A percentile compares a stretch with the other conserved stretches of the same genome.
phyloP scores from a whole-genome alignment of 257 asterid species.

The Lycium barbarum region DNA sequence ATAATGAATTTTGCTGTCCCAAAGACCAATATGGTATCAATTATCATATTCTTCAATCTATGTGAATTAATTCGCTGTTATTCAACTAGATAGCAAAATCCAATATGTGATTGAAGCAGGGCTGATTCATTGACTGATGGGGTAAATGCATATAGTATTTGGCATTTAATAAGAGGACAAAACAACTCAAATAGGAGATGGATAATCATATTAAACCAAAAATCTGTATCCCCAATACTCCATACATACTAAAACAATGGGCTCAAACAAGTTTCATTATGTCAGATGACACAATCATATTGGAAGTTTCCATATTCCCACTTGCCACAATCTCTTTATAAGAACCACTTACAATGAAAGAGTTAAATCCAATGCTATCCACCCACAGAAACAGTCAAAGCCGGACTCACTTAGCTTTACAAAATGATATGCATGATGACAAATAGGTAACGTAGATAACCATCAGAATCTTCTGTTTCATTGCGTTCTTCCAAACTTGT shows the following conservation, averaged over 20 bases:
- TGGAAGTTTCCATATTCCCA: background rate
- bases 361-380: background rate
- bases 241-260: constrained; percentile 12
- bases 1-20: no score
- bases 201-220: background rate
- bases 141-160: no score
- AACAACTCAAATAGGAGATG: background rate
- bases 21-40: background rate
- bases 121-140: background rate
- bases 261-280: background rate
- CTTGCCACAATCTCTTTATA: background rate
- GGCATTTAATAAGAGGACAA: no score
- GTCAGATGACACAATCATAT: background rate
- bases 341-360: background rate
- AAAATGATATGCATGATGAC: background rate
- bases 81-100: no score
- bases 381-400: background rate
- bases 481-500: background rate
- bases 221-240: background rate
- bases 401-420: background rate
- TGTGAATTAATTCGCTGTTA: no score
- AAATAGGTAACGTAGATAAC: background rate
- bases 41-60: no score
- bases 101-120: background rate
- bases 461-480: constrained; percentile 6